These are phyloP conservation scores for Xylaria nigripes DNA, from an alignment of 495 filamentous ascomycete species.

Conservation along the genomic window DNA sequence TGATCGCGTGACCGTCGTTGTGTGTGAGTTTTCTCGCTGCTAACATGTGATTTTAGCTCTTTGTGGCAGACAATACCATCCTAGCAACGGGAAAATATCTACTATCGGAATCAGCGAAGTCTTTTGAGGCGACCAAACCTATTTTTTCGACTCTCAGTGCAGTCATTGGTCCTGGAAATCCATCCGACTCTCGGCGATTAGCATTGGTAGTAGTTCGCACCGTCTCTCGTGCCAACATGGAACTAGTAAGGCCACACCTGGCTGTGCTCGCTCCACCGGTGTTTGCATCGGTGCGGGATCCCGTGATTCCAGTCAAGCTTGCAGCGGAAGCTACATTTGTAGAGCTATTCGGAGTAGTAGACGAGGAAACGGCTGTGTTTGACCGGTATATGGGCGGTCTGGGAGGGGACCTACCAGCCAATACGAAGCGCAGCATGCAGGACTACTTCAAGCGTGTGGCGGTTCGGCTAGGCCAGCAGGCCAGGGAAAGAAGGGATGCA, in stretches of 20 bases:
- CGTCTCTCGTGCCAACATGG: conserved; percentile 63
- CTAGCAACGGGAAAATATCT: conserved; percentile 95
- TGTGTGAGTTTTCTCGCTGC: not conserved
- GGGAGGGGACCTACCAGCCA: conserved; percentile 48
- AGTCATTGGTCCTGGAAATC: conserved; percentile 65
- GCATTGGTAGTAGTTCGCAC: conserved; percentile 86
- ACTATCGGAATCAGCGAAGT: conserved; percentile 52
- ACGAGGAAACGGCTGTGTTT: conserved; percentile 77
- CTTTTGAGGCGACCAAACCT: conserved; percentile 62
- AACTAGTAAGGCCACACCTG: conserved; percentile 72
- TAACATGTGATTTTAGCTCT: conserved; percentile 45
- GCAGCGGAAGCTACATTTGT: conserved; percentile 92
- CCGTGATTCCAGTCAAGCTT: conserved; percentile 92
- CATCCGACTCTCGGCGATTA: conserved; percentile 76
- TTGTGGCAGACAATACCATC: conserved; percentile 81
- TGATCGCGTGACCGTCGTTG: not conserved
- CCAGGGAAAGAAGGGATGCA: conserved; percentile 78
- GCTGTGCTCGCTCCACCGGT: conserved; percentile 68
- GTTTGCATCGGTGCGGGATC: conserved; percentile 83
- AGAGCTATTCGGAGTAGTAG: conserved; percentile 85
- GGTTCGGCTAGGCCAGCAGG: conserved; percentile 70
- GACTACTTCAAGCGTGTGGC: conserved; percentile 97
- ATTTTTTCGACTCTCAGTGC: conserved; percentile 69
- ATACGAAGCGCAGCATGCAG: conserved; percentile 79
- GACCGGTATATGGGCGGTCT: conserved; percentile 68